phyloP scores from a whole-genome alignment of 2,329 filamentous ascomycete species.

The Cladosporium oxysporum region DNA sequence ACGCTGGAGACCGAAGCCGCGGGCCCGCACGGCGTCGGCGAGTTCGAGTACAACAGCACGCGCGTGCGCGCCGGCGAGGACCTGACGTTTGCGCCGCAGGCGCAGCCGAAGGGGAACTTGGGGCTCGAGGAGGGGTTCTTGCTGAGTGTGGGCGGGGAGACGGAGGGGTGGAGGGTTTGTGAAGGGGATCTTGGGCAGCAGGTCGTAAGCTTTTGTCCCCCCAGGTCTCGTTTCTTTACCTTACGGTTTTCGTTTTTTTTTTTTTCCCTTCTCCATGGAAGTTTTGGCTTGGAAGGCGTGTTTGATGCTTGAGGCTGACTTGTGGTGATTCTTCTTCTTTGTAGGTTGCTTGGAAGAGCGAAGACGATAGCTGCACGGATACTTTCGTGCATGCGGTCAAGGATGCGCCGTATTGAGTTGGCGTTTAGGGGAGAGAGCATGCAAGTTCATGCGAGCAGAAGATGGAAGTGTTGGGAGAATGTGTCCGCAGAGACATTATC shows the following conservation, averaged over 20 bases:
- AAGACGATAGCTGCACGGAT: slow-evolving; percentile 35
- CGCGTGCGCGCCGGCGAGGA: slow-evolving; percentile 31
- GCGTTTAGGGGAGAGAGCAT: neutral
- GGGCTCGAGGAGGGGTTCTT: slow-evolving; percentile 40
- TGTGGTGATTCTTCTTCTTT: neutral
- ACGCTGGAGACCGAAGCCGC: slow-evolving; percentile 36
- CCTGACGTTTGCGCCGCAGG: slow-evolving; percentile 37
- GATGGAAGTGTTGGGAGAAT: neutral
- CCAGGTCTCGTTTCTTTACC: too few relatives aligned
- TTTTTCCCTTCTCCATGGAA: too few relatives aligned
- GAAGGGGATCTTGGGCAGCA: slow-evolving; percentile 34
- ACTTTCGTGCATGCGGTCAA: slow-evolving; percentile 44
- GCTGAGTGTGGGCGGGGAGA: slow-evolving; percentile 40
- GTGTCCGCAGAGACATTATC: neutral
- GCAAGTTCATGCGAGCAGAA: neutral
- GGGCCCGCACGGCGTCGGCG: slow-evolving; percentile 33
- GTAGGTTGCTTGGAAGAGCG: slow-evolving; percentile 42
- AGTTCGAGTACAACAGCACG: slow-evolving; percentile 39
- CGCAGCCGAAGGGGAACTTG: slow-evolving; percentile 38
- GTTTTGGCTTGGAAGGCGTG: too few relatives aligned
- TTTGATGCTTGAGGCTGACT: neutral
- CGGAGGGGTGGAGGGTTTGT: slow-evolving; percentile 44
- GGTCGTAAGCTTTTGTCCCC: slow-evolving; percentile 36
- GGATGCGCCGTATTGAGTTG: slow-evolving; percentile 40
- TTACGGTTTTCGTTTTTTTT: neutral